Base-by-base conservation (phyloP, 148 eudicot genomes). In the Arctostaphylos glauca region DNA sequence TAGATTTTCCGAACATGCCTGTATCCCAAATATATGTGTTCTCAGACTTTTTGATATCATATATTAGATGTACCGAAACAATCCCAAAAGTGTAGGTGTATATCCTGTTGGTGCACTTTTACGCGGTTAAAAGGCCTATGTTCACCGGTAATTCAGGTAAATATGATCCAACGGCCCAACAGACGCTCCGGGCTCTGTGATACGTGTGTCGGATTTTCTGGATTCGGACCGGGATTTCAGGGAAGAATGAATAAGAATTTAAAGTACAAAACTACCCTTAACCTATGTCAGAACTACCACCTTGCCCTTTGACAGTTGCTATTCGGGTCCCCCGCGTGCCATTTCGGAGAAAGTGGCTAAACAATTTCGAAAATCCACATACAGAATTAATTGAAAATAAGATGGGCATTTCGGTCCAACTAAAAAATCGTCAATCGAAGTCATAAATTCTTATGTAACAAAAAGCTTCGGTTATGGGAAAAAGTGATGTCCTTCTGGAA, bases 61-160 rank as follows among this genome's bases (percentile, higher is more conserved):
- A n/a, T n/a, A n/a, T n/a, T n/a, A n/a, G n/a, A n/a, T 31, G 38
- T 31, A 31, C 38, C 38, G 38, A 1, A 31, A 31, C 38, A 31
- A 0, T 31, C 38, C 38, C 38, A 31, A 31, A 31, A 31, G 38
- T 31, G 38, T 31, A 1, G 0, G 38, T 31, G 38, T 31, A 31
- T 31, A 31, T 31, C 38, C 38, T 25, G 66, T 6, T 6, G 66
- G 25, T 59, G 66, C 66, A 19, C 23, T 59, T 59, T 59, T 19
- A 19, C 23, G 66, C 23, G 31, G 48, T 44, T 16, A 60, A 79
- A 9, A 31, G 38, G 38, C 54, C 23, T 44, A 59, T 1, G 55
- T 5, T 79, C 41, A 80, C 73, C 58, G 74, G 81, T 48, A 77
- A 38, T 62, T 47, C 47, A 19, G 46, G 74, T 64, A 23, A 80